phyloP scores from a whole-genome alignment of 352 stramenopile genomes.

The Globisporangium irregulare region DNA sequence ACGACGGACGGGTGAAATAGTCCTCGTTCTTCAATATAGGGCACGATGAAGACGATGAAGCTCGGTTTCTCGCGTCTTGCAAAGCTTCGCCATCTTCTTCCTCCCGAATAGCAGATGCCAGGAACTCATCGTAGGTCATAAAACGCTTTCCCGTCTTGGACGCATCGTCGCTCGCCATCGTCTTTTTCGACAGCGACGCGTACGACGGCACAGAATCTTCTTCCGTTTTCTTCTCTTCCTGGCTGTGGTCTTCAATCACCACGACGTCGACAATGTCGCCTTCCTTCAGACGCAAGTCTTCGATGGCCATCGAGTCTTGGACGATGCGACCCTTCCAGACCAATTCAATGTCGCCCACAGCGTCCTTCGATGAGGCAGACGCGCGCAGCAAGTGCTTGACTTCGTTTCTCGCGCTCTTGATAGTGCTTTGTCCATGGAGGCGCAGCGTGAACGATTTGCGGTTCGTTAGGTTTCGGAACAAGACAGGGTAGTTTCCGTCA shows the following conservation, averaged over 20 bases:
- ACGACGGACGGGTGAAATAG: slow-evolving; percentile 78
- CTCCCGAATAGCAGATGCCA: slow-evolving; percentile 57
- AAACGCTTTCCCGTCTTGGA: slow-evolving; percentile 49
- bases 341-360: slow-evolving; percentile 56
- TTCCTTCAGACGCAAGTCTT: slow-evolving; percentile 58
- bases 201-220: slow-evolving; percentile 17
- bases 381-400: slow-evolving; percentile 56
- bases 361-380: slow-evolving; percentile 30
- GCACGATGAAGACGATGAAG: slow-evolving; percentile 38
- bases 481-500: slow-evolving; percentile 55
- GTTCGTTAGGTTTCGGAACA: slow-evolving; percentile 67
- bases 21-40: slow-evolving; percentile 69
- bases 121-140: slow-evolving; percentile 81
- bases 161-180: slow-evolving; percentile 23
- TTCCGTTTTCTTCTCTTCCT: slow-evolving; percentile 32
- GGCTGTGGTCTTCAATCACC: slow-evolving; percentile 51
- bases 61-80: slow-evolving; percentile 12
- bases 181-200: slow-evolving; percentile 28
- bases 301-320: slow-evolving; percentile 37
- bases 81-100: slow-evolving; percentile 32
- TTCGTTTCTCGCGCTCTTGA: slow-evolving; percentile 54
- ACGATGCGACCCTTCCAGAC: slow-evolving; percentile 63
- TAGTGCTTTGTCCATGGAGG: slow-evolving; percentile 42
- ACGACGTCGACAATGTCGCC: slow-evolving; percentile 66
- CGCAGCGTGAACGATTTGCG: slow-evolving; percentile 67